Base-by-base conservation (phyloP, 768 basidiomycete species). In the Calocybe indica region DNA sequence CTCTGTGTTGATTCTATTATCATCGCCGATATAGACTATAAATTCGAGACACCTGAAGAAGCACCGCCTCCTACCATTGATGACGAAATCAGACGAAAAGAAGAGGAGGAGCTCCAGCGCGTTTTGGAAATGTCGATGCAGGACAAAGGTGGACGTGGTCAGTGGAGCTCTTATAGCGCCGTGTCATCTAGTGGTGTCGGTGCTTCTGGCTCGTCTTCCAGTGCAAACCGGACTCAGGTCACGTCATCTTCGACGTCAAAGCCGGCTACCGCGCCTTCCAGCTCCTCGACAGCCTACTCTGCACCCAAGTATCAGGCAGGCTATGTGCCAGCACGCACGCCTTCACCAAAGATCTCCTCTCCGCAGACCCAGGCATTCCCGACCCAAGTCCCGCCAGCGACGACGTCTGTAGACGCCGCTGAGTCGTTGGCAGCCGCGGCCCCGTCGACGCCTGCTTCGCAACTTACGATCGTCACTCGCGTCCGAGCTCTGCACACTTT, bases 91-190 rank as follows among this genome's bases (percentile, higher is more conserved):
- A 78, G 88, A 9, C 74, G 90, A 9, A 78, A 79, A 50, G 95
- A 98, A 61, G 95, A 97, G 58, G 95, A 95, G 58, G 95, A 98
- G 55, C 81, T 98, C 2, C 89, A 92, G 58, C 82, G 92, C 5
- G 95, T 85, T 0, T 73, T 98, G 28, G 93, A 95, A 59, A 83
- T 96, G 69, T 91, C 88, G n/a, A 85, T 92, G 69, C 82, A 85
- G 46, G 93, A 97, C 61, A 87, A 85, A 53, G 93, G 93, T 8
- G 93, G 92, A 1, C 75, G 90, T 41, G 56, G 60, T 5, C 70
- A 75, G 32, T 83, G 83, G 76, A 52, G 70, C 1, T 61, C 68
- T 6, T 78, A 78, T 55, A 65, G 63, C 22, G 43, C 61, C 3
- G 60, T 71, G 56, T 43, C 62, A 51, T 45, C 67, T 12, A 56